Base-by-base conservation (phyloP, 257 asterid species). In the Echium plantagineum region DNA sequence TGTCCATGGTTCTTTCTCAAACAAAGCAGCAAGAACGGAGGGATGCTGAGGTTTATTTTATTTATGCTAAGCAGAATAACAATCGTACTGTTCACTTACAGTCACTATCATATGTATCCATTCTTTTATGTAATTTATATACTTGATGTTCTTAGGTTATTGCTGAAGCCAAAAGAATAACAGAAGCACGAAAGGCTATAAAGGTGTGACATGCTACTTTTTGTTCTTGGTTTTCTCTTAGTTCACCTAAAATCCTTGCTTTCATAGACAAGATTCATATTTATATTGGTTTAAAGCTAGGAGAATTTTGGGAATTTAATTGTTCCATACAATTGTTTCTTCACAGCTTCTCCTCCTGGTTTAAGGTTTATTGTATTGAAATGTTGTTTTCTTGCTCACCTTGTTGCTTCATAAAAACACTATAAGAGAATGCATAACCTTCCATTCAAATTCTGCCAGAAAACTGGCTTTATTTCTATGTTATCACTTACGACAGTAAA, bases 11-110 rank as follows among this genome's bases (percentile, higher is more conserved):
- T 57, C 94, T 93, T 72, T 93, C 97, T 71, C 97, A 89, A 61
- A 84, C 96, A 63, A 93, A 86, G 83, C 96, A 78, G 58, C 94
- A 93, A 75, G 98, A 89, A 74, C 89, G 85, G 58, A 84, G 69
- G 78, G 97, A 89, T 77, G 83, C 88, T 63, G 94, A 84, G 91
- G 97, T 91, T 67, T 53, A 72, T 64, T 61, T 58, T 72, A 47
- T 46, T 65, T 20, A 42, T 63, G 4, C 58, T 8, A 35, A 9
- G 46, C 46, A 35, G 46, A 35, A 35, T 35, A 31, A 7, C 3
- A 2, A 1, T 2, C 38, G 3, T 31, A 31, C 8, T 31, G 3
- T 5, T 7, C 38, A 7, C 38, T 31, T 46, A 46, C 16, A 15
- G 49, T 55, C 35, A 46, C 16, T 35, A 35, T 35, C 46, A 35